Conservation (phyloP, 2,329 filamentous ascomycete genomes). For the Fusarium falciforme region DNA sequence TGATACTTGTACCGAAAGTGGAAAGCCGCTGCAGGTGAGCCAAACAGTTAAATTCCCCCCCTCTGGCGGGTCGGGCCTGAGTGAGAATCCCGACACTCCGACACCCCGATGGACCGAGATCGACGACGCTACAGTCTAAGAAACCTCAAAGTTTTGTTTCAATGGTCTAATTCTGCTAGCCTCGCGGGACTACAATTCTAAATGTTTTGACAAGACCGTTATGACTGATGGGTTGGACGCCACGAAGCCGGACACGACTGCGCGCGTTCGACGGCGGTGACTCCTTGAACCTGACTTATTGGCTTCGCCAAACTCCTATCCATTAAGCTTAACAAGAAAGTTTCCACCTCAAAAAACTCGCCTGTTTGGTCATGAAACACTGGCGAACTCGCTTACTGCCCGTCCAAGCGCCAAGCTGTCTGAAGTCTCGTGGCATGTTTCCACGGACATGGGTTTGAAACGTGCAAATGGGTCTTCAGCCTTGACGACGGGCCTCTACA, state of each 20-base stretch:
- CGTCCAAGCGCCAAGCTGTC: slow-evolving; percentile 11
- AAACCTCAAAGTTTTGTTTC: background rate
- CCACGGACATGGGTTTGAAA: slow-evolving; percentile 7
- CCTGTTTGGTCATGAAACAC: slow-evolving; percentile 17
- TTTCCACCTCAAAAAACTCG: background rate
- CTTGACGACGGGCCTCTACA: background rate
- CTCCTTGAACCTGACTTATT: background rate
- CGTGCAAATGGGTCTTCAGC: background rate
- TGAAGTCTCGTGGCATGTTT: slow-evolving; percentile 17
- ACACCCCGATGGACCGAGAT: background rate
- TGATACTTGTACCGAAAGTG: background rate
- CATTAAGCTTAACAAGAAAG: background rate
- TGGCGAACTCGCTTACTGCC: slow-evolving; percentile 15
- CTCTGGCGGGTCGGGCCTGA: background rate
- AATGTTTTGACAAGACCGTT: background rate
- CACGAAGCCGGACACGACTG: background rate
- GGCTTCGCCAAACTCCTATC: background rate
- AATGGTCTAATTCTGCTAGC: no score
- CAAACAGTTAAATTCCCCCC: background rate
- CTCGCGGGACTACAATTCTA: background rate
- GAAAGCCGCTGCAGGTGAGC: background rate
- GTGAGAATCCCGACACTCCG: background rate
- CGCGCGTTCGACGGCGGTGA: background rate
- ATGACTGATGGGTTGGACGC: background rate
- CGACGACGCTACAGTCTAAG: background rate